Conservation (phyloP, 768 basidiomycete genomes). For the Coprinopsis marcescibilis region DNA sequence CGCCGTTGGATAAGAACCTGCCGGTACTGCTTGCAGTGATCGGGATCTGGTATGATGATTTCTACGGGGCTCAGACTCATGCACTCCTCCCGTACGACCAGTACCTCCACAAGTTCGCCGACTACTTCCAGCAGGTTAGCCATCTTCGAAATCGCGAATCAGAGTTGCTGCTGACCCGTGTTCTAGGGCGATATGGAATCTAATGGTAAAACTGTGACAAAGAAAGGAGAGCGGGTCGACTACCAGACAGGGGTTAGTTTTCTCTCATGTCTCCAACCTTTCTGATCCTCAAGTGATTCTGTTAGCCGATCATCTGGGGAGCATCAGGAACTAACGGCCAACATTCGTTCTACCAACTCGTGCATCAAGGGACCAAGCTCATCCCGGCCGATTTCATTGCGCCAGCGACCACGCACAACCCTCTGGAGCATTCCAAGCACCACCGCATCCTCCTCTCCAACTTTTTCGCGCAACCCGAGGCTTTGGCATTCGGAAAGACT, state of each 20-base stretch:
- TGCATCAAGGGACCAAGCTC: constrained; percentile 91
- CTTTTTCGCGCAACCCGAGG: constrained; percentile 98
- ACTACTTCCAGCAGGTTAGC: constrained; percentile 93
- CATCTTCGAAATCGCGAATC: background rate
- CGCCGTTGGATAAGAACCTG: constrained; percentile 84
- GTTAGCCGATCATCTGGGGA: constrained; percentile 97
- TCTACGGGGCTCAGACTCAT: constrained; percentile 95
- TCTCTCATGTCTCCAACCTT: background rate
- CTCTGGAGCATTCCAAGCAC: constrained; percentile 80
- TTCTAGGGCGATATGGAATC: constrained; percentile 95
- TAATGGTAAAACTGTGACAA: constrained; percentile 96
- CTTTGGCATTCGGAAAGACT: constrained; percentile 95
- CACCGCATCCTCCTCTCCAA: constrained; percentile 97
- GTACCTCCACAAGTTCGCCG: constrained; percentile 98
- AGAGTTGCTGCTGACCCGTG: background rate
- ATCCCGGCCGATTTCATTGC: constrained; percentile 92
- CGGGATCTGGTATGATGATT: constrained; percentile 99
- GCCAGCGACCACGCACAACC: constrained; percentile 86
- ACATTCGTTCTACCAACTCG: constrained; percentile 98
- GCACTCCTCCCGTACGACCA: constrained; percentile 97
- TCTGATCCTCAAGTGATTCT: background rate
- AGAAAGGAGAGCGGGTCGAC: constrained; percentile 84
- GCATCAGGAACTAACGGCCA: constrained; percentile 98
- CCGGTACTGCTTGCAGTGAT: constrained; percentile 86
- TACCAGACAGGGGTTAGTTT: constrained; percentile 91